Evolutionary conservation across 345 rosid genomes (phyloP).

Genomic region (Eutrema yunnanense): DNA sequence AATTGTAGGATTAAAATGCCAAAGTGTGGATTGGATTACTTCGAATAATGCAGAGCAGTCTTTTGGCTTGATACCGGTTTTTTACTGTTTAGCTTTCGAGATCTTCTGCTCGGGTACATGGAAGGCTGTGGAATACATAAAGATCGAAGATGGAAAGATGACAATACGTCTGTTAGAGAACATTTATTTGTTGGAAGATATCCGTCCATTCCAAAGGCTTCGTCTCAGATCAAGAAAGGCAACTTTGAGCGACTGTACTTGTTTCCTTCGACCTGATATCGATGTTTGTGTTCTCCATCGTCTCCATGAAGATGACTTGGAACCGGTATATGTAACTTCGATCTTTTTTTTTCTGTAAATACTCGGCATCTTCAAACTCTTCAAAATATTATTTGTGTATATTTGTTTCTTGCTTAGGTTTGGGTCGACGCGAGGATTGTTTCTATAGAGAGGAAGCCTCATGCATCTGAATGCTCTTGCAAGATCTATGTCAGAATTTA

Average conservation of each 20-base stretch:
- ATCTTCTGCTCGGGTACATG: constrained; percentile 52
- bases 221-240: constrained; percentile 78
- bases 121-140: constrained; percentile 54
- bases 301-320: constrained; percentile 9
- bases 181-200: constrained; percentile 26
- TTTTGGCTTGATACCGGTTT: not conserved
- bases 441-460: constrained; percentile 75
- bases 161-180: constrained; percentile 38
- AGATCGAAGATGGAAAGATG: constrained; percentile 50
- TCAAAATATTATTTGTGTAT: not conserved
- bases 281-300: constrained; percentile 64
- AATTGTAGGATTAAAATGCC: not conserved
- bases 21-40: not conserved
- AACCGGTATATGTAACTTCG: constrained; percentile 26
- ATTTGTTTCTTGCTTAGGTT: constrained; percentile 40
- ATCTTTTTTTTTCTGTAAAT: not conserved
- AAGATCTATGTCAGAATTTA: constrained; percentile 49
- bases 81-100: constrained; percentile 59
- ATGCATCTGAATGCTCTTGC: constrained; percentile 55
- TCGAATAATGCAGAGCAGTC: not conserved
- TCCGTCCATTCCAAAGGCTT: constrained; percentile 51
- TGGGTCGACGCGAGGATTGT: constrained; percentile 77
- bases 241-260: constrained; percentile 57
- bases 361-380: not conserved
- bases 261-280: constrained; percentile 68